Conservation (phyloP, 345 rosid genomes). For the Lepidium sativum region DNA sequence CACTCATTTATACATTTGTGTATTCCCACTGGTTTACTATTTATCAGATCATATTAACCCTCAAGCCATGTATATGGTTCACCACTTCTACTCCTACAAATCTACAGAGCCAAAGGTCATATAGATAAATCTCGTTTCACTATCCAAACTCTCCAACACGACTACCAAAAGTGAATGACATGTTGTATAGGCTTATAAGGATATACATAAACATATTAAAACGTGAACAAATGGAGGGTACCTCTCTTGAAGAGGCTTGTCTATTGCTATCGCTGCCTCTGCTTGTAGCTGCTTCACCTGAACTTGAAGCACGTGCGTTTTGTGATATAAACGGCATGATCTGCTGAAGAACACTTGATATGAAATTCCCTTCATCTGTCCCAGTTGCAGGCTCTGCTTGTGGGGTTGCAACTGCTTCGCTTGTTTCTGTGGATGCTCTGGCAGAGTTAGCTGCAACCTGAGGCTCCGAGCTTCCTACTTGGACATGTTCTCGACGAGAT, state of each 20-base stretch:
- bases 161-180: neutral
- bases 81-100: neutral
- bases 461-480: slow-evolving; percentile 20
- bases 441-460: slow-evolving; percentile 23
- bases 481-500: slow-evolving; percentile 32
- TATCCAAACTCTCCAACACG: neutral
- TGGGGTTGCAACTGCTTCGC: slow-evolving; percentile 19
- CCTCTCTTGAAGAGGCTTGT: slow-evolving; percentile 31
- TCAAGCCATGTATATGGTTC: neutral
- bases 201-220: neutral
- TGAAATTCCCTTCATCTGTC: slow-evolving; percentile 35
- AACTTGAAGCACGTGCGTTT: slow-evolving; percentile 12
- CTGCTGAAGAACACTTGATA: slow-evolving; percentile 45
- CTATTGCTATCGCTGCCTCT: slow-evolving; percentile 8
- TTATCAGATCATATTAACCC: neutral
- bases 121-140: neutral
- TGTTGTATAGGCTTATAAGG: neutral
- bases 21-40: neutral
- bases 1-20: neutral
- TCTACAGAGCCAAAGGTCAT: neutral
- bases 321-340: slow-evolving; percentile 45
- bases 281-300: slow-evolving; percentile 16
- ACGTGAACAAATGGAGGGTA: slow-evolving; percentile 2
- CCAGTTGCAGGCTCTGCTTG: slow-evolving; percentile 21
- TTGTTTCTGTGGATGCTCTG: slow-evolving; percentile 15